Evolutionary conservation across 225 moss, liverwort and hornwort species (phyloP).

Genomic region (Asterella californica): DNA sequence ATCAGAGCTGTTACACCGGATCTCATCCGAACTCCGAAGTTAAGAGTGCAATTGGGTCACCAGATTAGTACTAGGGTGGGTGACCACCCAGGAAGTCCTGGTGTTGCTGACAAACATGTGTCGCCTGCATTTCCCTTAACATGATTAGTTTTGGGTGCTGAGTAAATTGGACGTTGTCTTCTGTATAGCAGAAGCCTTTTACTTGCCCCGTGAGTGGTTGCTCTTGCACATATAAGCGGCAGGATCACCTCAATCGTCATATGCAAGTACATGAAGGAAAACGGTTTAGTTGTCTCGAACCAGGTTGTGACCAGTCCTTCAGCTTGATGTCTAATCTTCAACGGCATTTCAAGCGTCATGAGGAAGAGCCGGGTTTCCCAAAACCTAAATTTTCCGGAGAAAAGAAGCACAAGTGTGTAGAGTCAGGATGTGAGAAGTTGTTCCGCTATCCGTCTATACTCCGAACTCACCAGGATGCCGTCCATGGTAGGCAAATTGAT

Average conservation of each 20-base stretch:
- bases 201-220: slow-evolving; percentile 52
- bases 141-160: neutral
- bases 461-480: slow-evolving; percentile 41
- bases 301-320: slow-evolving; percentile 49
- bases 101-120: slow-evolving; percentile 27
- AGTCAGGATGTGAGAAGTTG: slow-evolving; percentile 47
- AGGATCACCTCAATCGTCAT: slow-evolving; percentile 72
- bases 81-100: slow-evolving; percentile 49
- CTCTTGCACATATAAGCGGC: slow-evolving; percentile 58
- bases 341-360: slow-evolving; percentile 55
- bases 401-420: slow-evolving; percentile 28
- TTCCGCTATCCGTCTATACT: slow-evolving; percentile 54
- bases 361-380: slow-evolving; percentile 29
- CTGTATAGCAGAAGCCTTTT: slow-evolving; percentile 55
- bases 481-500: slow-evolving; percentile 41
- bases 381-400: slow-evolving; percentile 26
- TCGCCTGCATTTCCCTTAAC: neutral
- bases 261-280: slow-evolving; percentile 45
- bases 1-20: slow-evolving; percentile 42
- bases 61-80: slow-evolving; percentile 49
- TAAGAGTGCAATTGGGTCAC: slow-evolving; percentile 33
- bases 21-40: slow-evolving; percentile 55
- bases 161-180: slow-evolving; percentile 14
- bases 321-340: slow-evolving; percentile 48
- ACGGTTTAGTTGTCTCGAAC: slow-evolving; percentile 39